Evolutionary conservation across 371 early-diverging fungal species (phyloP), one percentile per base, ranked within the genome.

Genomic region (Mucor plumbeus): DNA sequence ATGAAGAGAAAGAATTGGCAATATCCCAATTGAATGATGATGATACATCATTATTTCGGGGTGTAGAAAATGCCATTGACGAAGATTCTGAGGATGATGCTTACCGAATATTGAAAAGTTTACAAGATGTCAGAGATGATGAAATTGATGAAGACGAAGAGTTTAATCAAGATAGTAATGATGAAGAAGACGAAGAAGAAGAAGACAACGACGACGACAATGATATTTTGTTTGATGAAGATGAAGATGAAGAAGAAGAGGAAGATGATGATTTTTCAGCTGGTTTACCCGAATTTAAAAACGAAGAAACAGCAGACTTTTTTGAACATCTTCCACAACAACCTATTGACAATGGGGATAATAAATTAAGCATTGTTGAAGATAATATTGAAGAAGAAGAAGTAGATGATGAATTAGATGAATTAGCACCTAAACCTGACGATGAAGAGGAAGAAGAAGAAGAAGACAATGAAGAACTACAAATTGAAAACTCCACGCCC

Each of bases 301-400:
- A 71, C 34, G 64, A 60, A 48, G 72, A 60, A 15, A 58, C 61
- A 39, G 35, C 60, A n/a, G 72, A 67, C 26, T 67, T 64, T 38
- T 71, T 71, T 40, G 67, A 71, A 31, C 62, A 71, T n/a, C 19
- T 71, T 19, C 67, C 63, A 43, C 63, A 62, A 17, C 61, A 64
- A 13, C 36, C 41, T 13, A 56, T 13, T 15, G 33, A 44, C 1
- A 17, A 61, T 9, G 62, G 41, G 31, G 58, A 61, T 31, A 61
- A 62, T 31, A 53, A 47, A 58, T 34, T 36, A 39, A 40, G 61
- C 47, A 47, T 47, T 47, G 47, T 47, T 10, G 47, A 47, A 47
- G 53, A 65, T 8, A 41, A 50, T 38, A 40, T 48, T 9, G 55
- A 69, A 13, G 36, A 54, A 5, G 40, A 62, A 36, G 48, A 57